Percentiles rank a stretch among this genome's conserved stretches.
Conservation (phyloP, 352 stramenopile genomes). For the Phytophthora sojae region DNA sequence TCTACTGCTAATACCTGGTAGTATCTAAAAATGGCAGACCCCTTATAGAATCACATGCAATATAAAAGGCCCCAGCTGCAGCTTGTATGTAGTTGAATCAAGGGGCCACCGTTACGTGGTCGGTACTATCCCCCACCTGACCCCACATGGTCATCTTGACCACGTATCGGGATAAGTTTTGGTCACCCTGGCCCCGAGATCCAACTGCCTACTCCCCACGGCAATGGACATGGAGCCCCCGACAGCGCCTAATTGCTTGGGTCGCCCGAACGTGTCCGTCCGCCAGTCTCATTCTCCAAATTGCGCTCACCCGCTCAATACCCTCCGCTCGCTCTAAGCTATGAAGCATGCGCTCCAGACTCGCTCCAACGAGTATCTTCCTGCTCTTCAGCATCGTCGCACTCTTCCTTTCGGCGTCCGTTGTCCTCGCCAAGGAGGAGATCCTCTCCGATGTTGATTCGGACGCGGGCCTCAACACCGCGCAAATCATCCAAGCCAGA, state of each 20-base stretch:
- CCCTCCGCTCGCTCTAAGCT: not conserved
- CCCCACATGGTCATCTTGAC: too few relatives aligned
- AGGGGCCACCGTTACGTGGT: too few relatives aligned
- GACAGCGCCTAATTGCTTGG: not conserved
- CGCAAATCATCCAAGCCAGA: constrained; percentile 45
- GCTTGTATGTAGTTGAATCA: too few relatives aligned
- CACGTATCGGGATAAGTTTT: not conserved
- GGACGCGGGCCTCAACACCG: constrained; percentile 45
- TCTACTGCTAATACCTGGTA: too few relatives aligned
- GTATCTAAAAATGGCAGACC: too few relatives aligned
- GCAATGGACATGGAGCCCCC: not conserved
- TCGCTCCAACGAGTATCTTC: constrained; percentile 4
- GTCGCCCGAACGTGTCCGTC: not conserved
- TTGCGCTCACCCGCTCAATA: constrained; percentile 18
- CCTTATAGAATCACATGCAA: too few relatives aligned
- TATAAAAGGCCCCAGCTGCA: too few relatives aligned
- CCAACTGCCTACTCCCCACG: not conserved
- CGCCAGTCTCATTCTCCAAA: constrained; percentile 19
- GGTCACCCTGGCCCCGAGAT: not conserved
- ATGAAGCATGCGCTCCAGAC: constrained; percentile 12
- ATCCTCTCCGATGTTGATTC: constrained; percentile 35
- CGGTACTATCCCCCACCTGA: too few relatives aligned
- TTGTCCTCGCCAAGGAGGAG: constrained; percentile 16
- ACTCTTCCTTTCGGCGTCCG: not conserved
- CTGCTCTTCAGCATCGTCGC: constrained; percentile 6